phyloP scores from a whole-genome alignment of 2,329 filamentous ascomycete genomes.

The Aphanoascus verrucosus region DNA sequence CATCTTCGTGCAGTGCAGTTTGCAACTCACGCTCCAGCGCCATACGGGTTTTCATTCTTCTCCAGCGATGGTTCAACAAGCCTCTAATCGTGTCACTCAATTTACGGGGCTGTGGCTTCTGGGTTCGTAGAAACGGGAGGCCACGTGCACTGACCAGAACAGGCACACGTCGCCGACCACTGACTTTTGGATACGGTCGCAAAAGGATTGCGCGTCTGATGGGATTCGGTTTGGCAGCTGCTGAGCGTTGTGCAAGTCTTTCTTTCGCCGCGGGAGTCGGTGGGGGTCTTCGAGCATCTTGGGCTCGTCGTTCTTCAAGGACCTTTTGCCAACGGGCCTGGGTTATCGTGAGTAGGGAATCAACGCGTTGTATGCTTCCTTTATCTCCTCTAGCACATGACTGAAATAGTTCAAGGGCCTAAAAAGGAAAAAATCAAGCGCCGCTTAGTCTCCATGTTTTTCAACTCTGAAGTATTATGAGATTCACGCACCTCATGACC shows the following conservation, averaged over 20 bases:
- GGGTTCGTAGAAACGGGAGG: slow-evolving; percentile 35
- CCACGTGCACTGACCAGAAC: slow-evolving; percentile 34
- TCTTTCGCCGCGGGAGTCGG: slow-evolving; percentile 15
- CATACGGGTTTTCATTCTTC: slow-evolving; percentile 26
- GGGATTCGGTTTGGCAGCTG: slow-evolving; percentile 25
- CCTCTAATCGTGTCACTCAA: slow-evolving; percentile 30
- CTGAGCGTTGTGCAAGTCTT: slow-evolving; percentile 21
- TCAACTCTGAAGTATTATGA: not conserved
- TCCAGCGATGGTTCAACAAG: slow-evolving; percentile 29
- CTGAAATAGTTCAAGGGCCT: slow-evolving; percentile 33
- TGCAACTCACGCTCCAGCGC: slow-evolving; percentile 23
- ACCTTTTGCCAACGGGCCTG: slow-evolving; percentile 16
- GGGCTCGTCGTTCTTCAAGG: slow-evolving; percentile 17
- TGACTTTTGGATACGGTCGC: slow-evolving; percentile 27
- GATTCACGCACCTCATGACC: slow-evolving; percentile 31
- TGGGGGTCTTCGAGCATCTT: slow-evolving; percentile 9
- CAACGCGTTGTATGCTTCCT: slow-evolving; percentile 20
- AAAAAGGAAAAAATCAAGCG: not conserved
- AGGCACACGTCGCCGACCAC: slow-evolving; percentile 32
- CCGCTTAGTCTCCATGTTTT: too few species aligned
- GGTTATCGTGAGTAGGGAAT: slow-evolving; percentile 21
- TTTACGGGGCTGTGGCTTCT: slow-evolving; percentile 35
- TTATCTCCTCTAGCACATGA: slow-evolving; percentile 24
- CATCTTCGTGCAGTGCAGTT: slow-evolving; percentile 33
- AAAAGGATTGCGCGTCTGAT: slow-evolving; percentile 25